These are phyloP conservation scores for Metarhizium anisopliae DNA, from an alignment of 2,329 filamentous ascomycete species.

Conservation along the genomic window DNA sequence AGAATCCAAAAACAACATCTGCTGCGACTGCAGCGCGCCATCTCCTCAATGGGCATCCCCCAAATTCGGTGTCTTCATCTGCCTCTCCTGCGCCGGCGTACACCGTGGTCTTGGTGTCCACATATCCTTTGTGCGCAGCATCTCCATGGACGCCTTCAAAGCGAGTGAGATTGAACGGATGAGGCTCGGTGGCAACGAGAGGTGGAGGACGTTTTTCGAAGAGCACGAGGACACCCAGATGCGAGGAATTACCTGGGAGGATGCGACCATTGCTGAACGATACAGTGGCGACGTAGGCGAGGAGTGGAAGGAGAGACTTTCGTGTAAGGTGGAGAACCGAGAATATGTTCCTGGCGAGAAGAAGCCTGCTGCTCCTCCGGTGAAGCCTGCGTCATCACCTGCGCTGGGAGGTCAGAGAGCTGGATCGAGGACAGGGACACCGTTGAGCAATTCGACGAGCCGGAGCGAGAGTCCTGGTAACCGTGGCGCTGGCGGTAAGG, in stretches of 20 bases:
- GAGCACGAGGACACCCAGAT: slow-evolving; percentile 57
- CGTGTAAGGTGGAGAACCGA: slow-evolving; percentile 76
- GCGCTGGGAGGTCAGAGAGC: slow-evolving; percentile 25
- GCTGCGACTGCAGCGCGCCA: slow-evolving; percentile 91
- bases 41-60: slow-evolving; percentile 97
- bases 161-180: slow-evolving; percentile 85
- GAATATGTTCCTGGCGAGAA: slow-evolving; percentile 74
- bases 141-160: slow-evolving; percentile 99
- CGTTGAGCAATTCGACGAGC: slow-evolving; percentile 29
- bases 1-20: slow-evolving; percentile 76
- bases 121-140: slow-evolving; percentile 94
- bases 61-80: slow-evolving; percentile 98
- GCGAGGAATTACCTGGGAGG: slow-evolving; percentile 66
- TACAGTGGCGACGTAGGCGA: slow-evolving; percentile 87
- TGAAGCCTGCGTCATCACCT: slow-evolving; percentile 18
- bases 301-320: slow-evolving; percentile 87
- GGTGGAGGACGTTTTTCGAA: slow-evolving; percentile 84
- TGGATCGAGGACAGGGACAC: slow-evolving; percentile 30
- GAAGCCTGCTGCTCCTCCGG: slow-evolving; percentile 25
- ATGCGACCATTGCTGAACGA: slow-evolving; percentile 79
- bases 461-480: slow-evolving; percentile 29
- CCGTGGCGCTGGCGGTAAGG: slow-evolving; percentile 26
- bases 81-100: slow-evolving; percentile 87
- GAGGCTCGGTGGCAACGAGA: slow-evolving; percentile 82
- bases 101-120: slow-evolving; percentile 94